Evolutionary conservation across 768 basidiomycete species (phyloP).

Genomic region (Lactarius deliciosus): DNA sequence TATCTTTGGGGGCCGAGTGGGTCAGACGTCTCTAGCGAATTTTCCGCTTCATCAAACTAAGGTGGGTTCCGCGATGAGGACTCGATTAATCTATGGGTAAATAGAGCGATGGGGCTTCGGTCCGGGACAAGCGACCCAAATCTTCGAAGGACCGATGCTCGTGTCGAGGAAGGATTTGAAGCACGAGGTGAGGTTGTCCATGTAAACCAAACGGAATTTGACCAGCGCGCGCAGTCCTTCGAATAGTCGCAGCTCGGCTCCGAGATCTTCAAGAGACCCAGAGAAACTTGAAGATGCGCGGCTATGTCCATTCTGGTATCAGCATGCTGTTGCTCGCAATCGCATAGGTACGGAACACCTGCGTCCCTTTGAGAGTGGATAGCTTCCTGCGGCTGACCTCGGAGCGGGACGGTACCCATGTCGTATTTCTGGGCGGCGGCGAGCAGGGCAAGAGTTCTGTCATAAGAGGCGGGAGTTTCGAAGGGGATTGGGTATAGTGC

Average conservation of each 20-base stretch:
- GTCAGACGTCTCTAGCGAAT: background rate
- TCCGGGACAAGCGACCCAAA: background rate
- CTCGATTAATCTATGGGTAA: too few relatives aligned
- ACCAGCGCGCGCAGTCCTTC: conserved; percentile 7
- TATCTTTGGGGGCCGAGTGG: background rate
- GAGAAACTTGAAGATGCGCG: background rate
- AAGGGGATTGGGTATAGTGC: background rate
- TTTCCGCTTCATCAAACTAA: background rate
- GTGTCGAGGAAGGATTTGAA: background rate
- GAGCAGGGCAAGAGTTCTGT: background rate
- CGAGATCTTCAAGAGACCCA: background rate
- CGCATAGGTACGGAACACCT: background rate
- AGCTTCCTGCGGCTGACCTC: too few relatives aligned
- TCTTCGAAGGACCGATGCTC: background rate
- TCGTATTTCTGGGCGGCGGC: conserved; percentile 7
- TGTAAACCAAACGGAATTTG: background rate
- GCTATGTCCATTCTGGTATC: background rate
- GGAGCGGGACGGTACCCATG: background rate
- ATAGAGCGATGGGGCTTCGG: too few relatives aligned
- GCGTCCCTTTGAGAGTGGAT: background rate
- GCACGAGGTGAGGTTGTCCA: background rate
- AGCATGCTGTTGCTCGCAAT: background rate
- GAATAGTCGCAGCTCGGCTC: background rate
- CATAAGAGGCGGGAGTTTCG: background rate
- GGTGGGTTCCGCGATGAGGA: too few relatives aligned